Conservation (phyloP, 2,329 filamentous ascomycete genomes). For the Ascochyta viciae-villosae region DNA sequence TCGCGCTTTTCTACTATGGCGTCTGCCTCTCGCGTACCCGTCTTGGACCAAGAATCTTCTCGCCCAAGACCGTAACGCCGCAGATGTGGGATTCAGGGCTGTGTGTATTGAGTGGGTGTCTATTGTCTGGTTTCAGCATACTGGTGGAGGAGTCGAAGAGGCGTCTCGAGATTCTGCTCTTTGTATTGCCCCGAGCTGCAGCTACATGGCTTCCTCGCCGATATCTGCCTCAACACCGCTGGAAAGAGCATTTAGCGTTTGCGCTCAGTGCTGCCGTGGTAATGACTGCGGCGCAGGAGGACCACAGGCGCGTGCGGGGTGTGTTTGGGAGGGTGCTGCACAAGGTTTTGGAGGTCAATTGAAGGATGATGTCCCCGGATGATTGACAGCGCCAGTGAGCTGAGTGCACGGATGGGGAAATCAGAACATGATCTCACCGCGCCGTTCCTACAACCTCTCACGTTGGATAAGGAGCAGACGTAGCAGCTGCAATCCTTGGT, state of each 20-base stretch:
- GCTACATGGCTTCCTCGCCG: slow-evolving; percentile 76
- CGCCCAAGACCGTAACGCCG: slow-evolving; percentile 60
- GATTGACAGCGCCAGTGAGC: background rate
- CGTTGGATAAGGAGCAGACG: too few species aligned
- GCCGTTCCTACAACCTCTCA: too few species aligned
- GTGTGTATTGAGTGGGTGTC: slow-evolving; percentile 75
- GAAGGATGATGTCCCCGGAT: background rate
- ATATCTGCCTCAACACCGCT: slow-evolving; percentile 56
- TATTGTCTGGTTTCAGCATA: slow-evolving; percentile 82
- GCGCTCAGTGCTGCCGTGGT: slow-evolving; percentile 41
- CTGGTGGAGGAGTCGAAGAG: slow-evolving; percentile 71
- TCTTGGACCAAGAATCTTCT: slow-evolving; percentile 72
- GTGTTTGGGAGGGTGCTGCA: slow-evolving; percentile 38
- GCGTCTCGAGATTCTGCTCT: slow-evolving; percentile 77
- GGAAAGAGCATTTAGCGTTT: slow-evolving; percentile 44
- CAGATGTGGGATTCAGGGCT: slow-evolving; percentile 67
- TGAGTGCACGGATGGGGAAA: too few species aligned
- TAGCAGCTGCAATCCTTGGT: too few species aligned
- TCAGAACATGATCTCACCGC: too few species aligned
- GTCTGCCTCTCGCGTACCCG: slow-evolving; percentile 80
- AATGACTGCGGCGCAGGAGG: slow-evolving; percentile 38
- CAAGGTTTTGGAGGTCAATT: background rate
- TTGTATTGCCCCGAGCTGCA: slow-evolving; percentile 79
- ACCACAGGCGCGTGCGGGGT: slow-evolving; percentile 35
- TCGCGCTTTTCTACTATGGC: slow-evolving; percentile 82